These are phyloP conservation scores for Lonicera japonica DNA, from an alignment of 129 eudicot genomes.

Conservation along the genomic window DNA sequence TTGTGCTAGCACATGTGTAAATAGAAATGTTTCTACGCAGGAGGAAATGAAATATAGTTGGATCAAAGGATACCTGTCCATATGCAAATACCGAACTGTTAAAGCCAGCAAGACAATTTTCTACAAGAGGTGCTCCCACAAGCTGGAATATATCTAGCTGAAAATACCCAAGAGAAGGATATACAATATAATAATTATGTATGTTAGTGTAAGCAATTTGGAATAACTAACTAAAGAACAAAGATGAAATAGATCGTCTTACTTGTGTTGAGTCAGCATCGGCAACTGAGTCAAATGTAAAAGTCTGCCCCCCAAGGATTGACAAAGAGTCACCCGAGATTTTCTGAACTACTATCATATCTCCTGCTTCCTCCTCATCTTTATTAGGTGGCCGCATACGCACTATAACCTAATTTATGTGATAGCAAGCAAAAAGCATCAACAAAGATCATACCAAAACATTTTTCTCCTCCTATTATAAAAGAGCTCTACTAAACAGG, in stretches of 20 bases:
- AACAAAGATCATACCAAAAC: too few species aligned
- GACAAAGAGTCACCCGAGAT: constrained; percentile 60
- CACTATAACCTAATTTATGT: constrained; percentile 37
- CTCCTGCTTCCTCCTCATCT: constrained; percentile 77
- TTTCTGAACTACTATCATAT: constrained; percentile 55
- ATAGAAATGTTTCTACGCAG: too few species aligned
- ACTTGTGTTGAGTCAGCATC: constrained; percentile 46
- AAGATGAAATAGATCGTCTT: too few species aligned
- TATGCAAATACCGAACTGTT: constrained; percentile 97
- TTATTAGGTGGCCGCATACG: constrained; percentile 78
- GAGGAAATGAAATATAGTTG: too few species aligned
- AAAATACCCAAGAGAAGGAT: too few species aligned
- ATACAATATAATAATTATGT: too few species aligned
- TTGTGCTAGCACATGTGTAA: too few species aligned
- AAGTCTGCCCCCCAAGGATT: constrained; percentile 65
- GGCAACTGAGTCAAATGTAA: constrained; percentile 80
- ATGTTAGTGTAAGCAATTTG: too few species aligned
- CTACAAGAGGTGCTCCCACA: constrained; percentile 92
- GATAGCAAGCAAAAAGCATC: too few species aligned
- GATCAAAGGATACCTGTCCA: constrained; percentile 62
- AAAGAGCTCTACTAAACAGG: too few species aligned
- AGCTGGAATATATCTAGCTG: constrained; percentile 79
- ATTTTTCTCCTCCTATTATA: too few species aligned
- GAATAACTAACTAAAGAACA: too few species aligned
- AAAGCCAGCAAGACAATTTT: constrained; percentile 92